These are phyloP conservation scores for Friedmanniomyces endolithicus DNA, from an alignment of 495 filamentous ascomycete genomes.

Conservation along the genomic window DNA sequence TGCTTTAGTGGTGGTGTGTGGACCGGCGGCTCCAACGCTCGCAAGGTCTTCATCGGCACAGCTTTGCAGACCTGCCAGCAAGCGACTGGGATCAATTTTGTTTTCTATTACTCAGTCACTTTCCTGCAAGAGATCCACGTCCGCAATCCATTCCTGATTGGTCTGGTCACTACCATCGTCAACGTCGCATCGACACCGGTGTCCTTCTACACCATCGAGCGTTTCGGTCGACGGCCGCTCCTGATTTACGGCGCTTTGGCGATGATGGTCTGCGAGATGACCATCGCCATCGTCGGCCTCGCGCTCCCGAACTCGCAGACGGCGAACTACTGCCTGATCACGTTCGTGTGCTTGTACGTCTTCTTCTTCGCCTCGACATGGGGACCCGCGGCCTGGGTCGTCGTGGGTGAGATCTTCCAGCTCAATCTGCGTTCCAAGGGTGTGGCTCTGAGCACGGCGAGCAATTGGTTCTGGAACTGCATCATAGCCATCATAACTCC, in stretches of 20 bases:
- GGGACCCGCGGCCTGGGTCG: constrained; percentile 57
- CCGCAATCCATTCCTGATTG: constrained; percentile 62
- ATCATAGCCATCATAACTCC: constrained; percentile 63
- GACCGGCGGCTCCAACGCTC: constrained; percentile 49
- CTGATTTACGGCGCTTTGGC: constrained; percentile 66
- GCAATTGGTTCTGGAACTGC: constrained; percentile 64
- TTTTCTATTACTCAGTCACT: constrained; percentile 57
- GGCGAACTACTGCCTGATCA: constrained; percentile 27
- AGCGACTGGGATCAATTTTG: constrained; percentile 39
- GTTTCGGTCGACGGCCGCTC: constrained; percentile 67
- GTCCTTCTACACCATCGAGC: constrained; percentile 74
- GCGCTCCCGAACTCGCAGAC: constrained; percentile 16
- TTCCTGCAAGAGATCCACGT: constrained; percentile 65
- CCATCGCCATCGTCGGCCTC: constrained; percentile 56
- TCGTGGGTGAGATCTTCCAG: constrained; percentile 80
- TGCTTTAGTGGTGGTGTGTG: constrained; percentile 58
- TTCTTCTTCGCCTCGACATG: constrained; percentile 36
- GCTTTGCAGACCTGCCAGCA: constrained; percentile 68
- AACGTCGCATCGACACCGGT: constrained; percentile 73
- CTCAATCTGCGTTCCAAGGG: constrained; percentile 71
- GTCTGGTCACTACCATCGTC: constrained; percentile 69
- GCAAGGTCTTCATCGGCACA: constrained; percentile 64
- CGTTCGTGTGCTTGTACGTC: constrained; percentile 43
- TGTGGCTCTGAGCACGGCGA: constrained; percentile 67
- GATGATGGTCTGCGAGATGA: constrained; percentile 78